These are phyloP conservation scores for Solanum gracilifrons DNA, from an alignment of 257 asterid species.

Conservation along the genomic window DNA sequence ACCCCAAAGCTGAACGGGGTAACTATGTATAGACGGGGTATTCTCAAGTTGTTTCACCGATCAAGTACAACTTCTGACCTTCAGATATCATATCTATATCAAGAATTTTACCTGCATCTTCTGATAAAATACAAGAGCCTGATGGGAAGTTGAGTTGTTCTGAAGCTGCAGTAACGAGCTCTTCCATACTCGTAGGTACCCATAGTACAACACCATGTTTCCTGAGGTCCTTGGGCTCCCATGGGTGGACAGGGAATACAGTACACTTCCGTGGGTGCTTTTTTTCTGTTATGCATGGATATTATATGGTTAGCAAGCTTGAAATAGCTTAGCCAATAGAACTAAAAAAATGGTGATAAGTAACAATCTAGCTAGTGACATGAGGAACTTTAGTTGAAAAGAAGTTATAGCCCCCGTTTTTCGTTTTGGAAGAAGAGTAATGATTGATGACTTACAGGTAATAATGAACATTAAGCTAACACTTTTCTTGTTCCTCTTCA, in stretches of 20 bases:
- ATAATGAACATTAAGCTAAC: not conserved
- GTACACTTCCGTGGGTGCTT: constrained; percentile 47
- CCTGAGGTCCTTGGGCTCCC: constrained; percentile 42
- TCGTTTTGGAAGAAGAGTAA: not conserved
- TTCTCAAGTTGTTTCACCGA: constrained; percentile 25
- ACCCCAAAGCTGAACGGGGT: not conserved
- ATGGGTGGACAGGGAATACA: constrained; percentile 64
- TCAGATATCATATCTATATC: constrained; percentile 61
- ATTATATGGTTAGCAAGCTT: not conserved
- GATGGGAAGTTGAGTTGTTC: constrained; percentile 33
- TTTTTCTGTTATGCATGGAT: constrained; percentile 24
- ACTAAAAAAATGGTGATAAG: not conserved
- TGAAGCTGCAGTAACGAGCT: constrained; percentile 44
- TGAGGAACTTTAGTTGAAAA: not conserved
- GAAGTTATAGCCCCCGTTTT: not conserved
- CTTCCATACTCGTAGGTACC: constrained; percentile 63
- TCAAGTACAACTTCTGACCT: constrained; percentile 57
- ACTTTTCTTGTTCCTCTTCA: not conserved
- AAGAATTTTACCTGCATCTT: constrained; percentile 73
- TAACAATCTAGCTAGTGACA: not conserved
- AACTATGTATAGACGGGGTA: not conserved
- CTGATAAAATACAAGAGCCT: constrained; percentile 48
- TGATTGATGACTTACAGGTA: not conserved
- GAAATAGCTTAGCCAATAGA: not conserved
- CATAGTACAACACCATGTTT: constrained; percentile 62